A percentile compares a stretch with the other conserved stretches of the same genome.
Conservation (phyloP, 129 eudicot species). For the Arctium lappa region DNA sequence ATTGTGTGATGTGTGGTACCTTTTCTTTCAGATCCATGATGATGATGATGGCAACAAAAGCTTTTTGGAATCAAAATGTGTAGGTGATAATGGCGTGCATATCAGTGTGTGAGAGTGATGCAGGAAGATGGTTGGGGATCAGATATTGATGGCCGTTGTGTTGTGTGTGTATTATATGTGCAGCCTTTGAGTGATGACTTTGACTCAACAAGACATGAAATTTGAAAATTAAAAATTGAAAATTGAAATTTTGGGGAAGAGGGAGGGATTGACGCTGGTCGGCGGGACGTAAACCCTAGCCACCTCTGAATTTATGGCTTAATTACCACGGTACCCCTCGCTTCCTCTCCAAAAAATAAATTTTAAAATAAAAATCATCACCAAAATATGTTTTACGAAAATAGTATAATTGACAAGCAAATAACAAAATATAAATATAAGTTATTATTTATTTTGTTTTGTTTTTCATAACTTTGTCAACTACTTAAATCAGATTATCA, state of each 20-base stretch:
- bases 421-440: not conserved
- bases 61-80: constrained; percentile 3
- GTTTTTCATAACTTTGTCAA: not conserved
- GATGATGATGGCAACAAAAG: constrained; percentile 8
- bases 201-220: constrained; percentile 7
- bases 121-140: not conserved
- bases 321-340: constrained; percentile 39
- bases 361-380: too few species aligned
- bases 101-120: constrained; percentile 12
- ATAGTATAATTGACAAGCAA: not conserved
- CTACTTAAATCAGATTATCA: not conserved
- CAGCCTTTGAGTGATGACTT: constrained; percentile 29
- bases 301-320: constrained; percentile 1
- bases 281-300: constrained; percentile 55
- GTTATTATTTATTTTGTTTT: not conserved
- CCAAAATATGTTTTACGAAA: too few species aligned
- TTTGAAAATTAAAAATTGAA: not conserved
- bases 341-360: too few species aligned
- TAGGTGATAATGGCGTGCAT: not conserved
- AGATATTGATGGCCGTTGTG: constrained; percentile 17
- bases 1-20: constrained; percentile 13
- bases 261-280: constrained; percentile 28
- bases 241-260: constrained; percentile 15
- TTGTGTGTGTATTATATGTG: constrained; percentile 16
- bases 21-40: constrained; percentile 47